Conservation (phyloP, 1,139 yeast species). For the Candida sp. region DNA sequence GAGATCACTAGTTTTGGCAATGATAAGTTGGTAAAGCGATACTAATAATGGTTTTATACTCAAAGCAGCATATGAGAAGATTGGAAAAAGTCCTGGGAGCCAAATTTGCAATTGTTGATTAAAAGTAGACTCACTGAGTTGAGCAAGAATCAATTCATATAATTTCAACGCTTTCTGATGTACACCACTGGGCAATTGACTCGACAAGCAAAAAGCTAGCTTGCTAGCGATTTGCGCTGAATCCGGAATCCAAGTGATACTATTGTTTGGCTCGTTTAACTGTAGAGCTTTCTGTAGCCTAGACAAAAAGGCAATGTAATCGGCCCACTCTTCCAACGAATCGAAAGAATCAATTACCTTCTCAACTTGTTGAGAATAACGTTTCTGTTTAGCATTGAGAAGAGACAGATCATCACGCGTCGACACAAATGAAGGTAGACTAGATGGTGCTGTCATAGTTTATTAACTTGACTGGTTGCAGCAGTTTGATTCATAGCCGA, state of each 20-base stretch:
- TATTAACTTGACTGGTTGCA: not conserved
- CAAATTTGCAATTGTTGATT: constrained; percentile 59
- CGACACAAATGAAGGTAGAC: constrained; percentile 5
- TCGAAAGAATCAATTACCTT: constrained; percentile 79
- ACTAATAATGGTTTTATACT: constrained; percentile 79
- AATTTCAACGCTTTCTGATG: constrained; percentile 85
- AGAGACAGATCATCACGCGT: constrained; percentile 5
- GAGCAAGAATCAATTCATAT: constrained; percentile 65
- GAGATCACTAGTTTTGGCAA: constrained; percentile 46
- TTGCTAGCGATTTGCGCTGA: constrained; percentile 43
- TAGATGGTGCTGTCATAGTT: not conserved
- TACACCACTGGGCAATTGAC: constrained; percentile 88
- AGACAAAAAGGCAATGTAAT: constrained; percentile 84
- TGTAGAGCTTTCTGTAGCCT: constrained; percentile 69
- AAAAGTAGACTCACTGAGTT: constrained; percentile 50
- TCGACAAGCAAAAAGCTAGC: constrained; percentile 66
- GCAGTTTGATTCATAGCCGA: not conserved
- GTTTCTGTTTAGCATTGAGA: constrained; percentile 57
- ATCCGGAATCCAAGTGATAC: constrained; percentile 46
- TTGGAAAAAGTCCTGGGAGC: constrained; percentile 88
- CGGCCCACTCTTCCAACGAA: constrained; percentile 97
- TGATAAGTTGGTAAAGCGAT: constrained; percentile 50
- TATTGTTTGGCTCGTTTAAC: constrained; percentile 26
- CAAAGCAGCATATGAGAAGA: constrained; percentile 84
- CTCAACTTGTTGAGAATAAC: constrained; percentile 64